Evolutionary conservation across 108 stramenopile genomes (phyloP).

Genomic region (Cyclotella choctawhatcheeana): DNA sequence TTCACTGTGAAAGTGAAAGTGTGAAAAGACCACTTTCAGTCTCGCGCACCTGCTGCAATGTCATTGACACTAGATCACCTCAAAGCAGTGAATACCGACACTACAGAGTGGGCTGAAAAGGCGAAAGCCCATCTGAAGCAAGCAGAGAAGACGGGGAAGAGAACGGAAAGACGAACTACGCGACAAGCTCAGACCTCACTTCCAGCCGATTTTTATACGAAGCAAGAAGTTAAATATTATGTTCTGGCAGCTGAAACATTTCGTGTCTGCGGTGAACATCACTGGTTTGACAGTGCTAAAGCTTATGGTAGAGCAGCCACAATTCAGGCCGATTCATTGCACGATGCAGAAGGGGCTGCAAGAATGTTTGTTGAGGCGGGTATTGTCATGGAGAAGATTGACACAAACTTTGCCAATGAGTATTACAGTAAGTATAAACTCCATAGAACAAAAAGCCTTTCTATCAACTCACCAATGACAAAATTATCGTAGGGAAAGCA

Average conservation of each 20-base stretch:
- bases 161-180: constrained; percentile 8
- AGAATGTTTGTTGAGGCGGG: constrained; percentile 29
- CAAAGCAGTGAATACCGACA: constrained; percentile 13
- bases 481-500: constrained; percentile 18
- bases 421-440: constrained; percentile 26
- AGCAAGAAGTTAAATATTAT: constrained; percentile 32
- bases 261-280: constrained; percentile 34
- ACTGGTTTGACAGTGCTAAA: constrained; percentile 28
- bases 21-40: too few species aligned
- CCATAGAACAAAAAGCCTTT: neutral
- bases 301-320: constrained; percentile 31
- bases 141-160: constrained; percentile 15
- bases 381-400: constrained; percentile 13
- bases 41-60: neutral
- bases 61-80: neutral
- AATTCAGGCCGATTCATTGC: constrained; percentile 25
- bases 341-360: constrained; percentile 20
- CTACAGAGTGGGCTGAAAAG: constrained; percentile 15
- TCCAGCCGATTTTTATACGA: constrained; percentile 7
- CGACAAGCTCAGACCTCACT: neutral
- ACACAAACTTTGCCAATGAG: constrained; percentile 13
- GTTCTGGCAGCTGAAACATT: constrained; percentile 39
- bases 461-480: neutral
- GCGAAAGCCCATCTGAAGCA: constrained; percentile 13
- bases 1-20: neutral